Base-by-base conservation (phyloP, 352 stramenopile species). In the Pythium dissimile region DNA sequence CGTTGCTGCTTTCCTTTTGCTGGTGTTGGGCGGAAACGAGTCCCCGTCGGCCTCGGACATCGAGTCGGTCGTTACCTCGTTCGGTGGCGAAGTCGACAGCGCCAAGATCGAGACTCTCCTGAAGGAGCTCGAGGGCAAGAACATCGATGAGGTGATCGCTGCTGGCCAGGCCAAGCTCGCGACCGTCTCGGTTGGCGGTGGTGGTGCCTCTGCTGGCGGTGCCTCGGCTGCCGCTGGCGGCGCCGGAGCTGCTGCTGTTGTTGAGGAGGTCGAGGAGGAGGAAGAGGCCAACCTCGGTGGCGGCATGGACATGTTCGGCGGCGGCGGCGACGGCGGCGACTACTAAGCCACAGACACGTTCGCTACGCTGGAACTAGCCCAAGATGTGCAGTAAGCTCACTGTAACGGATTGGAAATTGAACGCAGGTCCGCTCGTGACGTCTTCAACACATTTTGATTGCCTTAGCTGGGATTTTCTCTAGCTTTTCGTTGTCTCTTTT, bases 1-100 rank as follows among this genome's bases (percentile, higher is more conserved):
- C 83, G 83, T 95, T 92, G 85, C 85, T 89, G 85, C 85, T 89
- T 93, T 87, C 69, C 79, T 95, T 72, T 77, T 95, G 71, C 77
- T 71, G 84, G 83, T 95, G 64, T 69, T 95, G 48, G 83, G 83
- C 63, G 85, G 85, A 75, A 95, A 95, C 73, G 73, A 78, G 54
- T 68, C 74, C 56, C 85, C 85, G 43, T 71, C 73, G 56, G 78
- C 82, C 44, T 77, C 80, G 47, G 85, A 95, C 70, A 73, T 95
- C 63, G 79, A 92, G 69, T 88, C 89, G 70, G 82, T 95, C 64
- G 69, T 95, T 54, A 80, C 74, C 49, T 77, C 83, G 58, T 92
- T 93, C 71, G 85, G 84, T 39, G 84, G 77, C 44, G 82, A 92
- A 66, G 80, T 83, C 67, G 76, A 95, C 68, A 62, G 81, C 59